Base-by-base conservation (phyloP, 441 rosid genomes). In the Lepidium campestre region DNA sequence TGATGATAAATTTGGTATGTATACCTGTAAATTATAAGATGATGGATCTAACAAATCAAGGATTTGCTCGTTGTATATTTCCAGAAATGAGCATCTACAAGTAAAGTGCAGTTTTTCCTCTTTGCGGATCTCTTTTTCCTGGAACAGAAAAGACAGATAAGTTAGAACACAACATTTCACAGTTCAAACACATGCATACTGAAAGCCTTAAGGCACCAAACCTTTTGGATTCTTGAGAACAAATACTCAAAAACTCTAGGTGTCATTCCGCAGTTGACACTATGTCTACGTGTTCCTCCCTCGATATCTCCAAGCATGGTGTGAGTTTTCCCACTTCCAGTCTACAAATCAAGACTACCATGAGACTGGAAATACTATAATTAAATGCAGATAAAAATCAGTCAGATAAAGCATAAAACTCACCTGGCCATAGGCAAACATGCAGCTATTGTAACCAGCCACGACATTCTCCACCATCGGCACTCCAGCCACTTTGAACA, bases 291-390 rank as follows among this genome's bases (percentile, higher is more conserved):
- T 52, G 88, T 87, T 57, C 98, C 98, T 66, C 84, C 95, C 75
- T 95, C 99, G 15, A 95, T 90, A 76, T 95, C 99, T 75, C 99
- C 99, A 37, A 95, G 98, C 99, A 95, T 95, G 4, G 99, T 95
- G 79, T 95, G 96, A 46, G 99, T 95, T 78, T 95, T 95, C 46
- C 99, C 99, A 83, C 99, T 95, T 70, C 98, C 99, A 31, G 99
- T 95, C 99, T 95, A 71, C 57, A 73, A 44, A 74, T 54, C 3
- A 48, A 70, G n/a, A 75, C 3, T 23, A 20, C 2, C 29, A 48
- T 62, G n/a, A 75, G 22, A 52, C 48, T 57, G 3, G 4, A 52
- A 62, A 17, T 34, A 20, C 19, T 18, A 35, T 6, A 27, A 23
- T 29, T 32, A 40, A 6, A 34, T 1, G 3, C 54, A 54, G 41